Base-by-base conservation (phyloP, 495 filamentous ascomycete species). In the Cryomyces antarcticus region DNA sequence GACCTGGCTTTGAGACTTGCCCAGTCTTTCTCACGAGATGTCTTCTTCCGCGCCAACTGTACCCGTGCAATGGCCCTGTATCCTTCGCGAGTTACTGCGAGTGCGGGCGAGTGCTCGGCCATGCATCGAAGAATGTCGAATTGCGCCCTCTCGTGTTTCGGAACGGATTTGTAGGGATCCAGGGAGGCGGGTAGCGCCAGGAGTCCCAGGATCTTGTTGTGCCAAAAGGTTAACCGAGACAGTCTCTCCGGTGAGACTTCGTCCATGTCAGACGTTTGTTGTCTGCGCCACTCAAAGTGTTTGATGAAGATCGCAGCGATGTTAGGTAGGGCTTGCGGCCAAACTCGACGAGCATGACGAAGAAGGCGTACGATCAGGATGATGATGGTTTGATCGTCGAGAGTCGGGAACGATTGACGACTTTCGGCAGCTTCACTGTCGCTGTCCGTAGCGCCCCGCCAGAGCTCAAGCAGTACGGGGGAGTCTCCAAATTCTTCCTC, bases 1-100 rank as follows among this genome's bases (percentile, higher is more conserved):
- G 68, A 72, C 0, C 60, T 60, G 5, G 70, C 63, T 58, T 82
- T 78, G 30, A 78, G 51, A 31, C 60, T 53, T 1, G 71, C 72
- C 60, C 65, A 76, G 49, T 71, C 65, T 7, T 62, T 67, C 53
- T 82, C 80, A 1, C 57, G 54, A 0, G 42, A 4, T 4, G 73
- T 78, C 51, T 84, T 82, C 31, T 61, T 65, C 48, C 75, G 77
- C 0, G 71, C 73, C 5, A 83, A 56, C 42, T 82, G 78, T 28
- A 78, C 64, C 1, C 58, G 58, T 31, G 63, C 51, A 2, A 82
- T 55, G 11, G 68, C 75, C 46, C 72, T 64, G 54, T 80, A 84
- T 6, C 80, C 80, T 52, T 65, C 63, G 38, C 70, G 62, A 4
- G 62, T 71, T 4, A 82, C 61, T 3, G 67, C 64, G 31, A 81